These are phyloP conservation scores for Aristolochia fimbriata DNA, from an alignment of 164 flowering plant species.

Conservation along the genomic window DNA sequence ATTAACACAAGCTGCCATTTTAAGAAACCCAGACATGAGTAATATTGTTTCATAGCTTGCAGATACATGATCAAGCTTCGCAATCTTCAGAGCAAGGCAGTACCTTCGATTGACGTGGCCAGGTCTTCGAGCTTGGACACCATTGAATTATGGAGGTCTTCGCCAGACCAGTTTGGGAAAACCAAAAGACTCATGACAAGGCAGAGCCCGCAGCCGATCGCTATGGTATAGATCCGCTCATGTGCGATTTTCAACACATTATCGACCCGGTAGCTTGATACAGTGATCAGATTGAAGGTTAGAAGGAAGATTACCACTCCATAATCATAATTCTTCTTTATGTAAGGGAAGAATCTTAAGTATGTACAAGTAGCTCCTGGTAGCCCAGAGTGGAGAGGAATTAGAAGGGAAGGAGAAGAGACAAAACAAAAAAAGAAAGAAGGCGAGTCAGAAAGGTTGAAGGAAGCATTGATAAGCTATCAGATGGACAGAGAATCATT, in stretches of 20 bases:
- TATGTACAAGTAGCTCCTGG: constrained; percentile 41
- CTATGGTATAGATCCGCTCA: constrained; percentile 61
- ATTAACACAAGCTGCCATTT: constrained; percentile 59
- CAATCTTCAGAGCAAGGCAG: neutral
- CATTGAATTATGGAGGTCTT: constrained; percentile 68
- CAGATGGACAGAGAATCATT: no score
- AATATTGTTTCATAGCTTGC: no score
- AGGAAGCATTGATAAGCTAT: no score
- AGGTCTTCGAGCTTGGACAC: constrained; percentile 64
- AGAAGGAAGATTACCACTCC: constrained; percentile 80
- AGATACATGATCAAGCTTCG: neutral
- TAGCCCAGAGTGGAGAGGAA: neutral
- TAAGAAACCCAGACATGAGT: neutral
- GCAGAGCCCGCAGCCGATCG: constrained; percentile 77
- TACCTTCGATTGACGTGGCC: constrained; percentile 76
- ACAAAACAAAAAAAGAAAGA: neutral
- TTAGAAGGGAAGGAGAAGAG: neutral
- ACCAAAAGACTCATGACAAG: constrained; percentile 70
- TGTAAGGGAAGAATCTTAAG: constrained; percentile 62
- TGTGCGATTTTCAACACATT: constrained; percentile 63
- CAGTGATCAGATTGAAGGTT: constrained; percentile 81
- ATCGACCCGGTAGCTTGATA: constrained; percentile 64
- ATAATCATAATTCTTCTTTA: constrained; percentile 86
- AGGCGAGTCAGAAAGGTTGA: neutral
- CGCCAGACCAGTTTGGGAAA: constrained; percentile 86